Percentiles rank a stretch among this genome's conserved stretches.
These are phyloP conservation scores for Bocquillonia castaneifolia DNA, from an alignment of 441 rosid species.

Conservation along the genomic window DNA sequence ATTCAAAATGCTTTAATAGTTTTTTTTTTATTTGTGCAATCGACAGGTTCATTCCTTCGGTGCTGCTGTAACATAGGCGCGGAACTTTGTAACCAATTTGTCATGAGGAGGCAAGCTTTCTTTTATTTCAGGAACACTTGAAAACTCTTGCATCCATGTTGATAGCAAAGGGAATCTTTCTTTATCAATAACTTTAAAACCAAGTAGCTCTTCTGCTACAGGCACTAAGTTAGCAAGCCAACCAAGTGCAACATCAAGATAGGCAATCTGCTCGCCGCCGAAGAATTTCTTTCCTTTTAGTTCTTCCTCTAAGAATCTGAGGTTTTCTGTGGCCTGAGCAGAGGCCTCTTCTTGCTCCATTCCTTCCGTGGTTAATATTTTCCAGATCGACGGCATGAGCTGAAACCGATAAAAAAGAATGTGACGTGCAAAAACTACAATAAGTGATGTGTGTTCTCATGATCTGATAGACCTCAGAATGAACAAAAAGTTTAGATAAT, in stretches of 20 bases:
- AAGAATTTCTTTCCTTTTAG: slow-evolving; percentile 37
- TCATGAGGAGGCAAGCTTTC: slow-evolving; percentile 42
- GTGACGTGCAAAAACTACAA: too few relatives aligned
- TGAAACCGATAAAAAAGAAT: slow-evolving; percentile 7
- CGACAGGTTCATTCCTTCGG: neutral
- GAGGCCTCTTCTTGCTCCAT: slow-evolving; percentile 34
- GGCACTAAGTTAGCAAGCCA: slow-evolving; percentile 36
- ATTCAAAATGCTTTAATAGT: neutral
- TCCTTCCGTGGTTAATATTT: slow-evolving; percentile 21
- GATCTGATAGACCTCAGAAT: neutral
- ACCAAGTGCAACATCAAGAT: slow-evolving; percentile 37
- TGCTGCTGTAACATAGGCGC: slow-evolving; percentile 13
- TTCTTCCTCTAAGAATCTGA: slow-evolving; percentile 38
- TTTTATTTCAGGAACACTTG: slow-evolving; percentile 25
- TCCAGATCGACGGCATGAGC: slow-evolving; percentile 33
- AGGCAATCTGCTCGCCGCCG: slow-evolving; percentile 36
- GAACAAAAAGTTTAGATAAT: neutral
- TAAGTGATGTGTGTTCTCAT: neutral
- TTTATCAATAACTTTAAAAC: slow-evolving; percentile 25
- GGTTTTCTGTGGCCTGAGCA: slow-evolving; percentile 21
- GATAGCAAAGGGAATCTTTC: slow-evolving; percentile 29
- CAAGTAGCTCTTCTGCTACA: slow-evolving; percentile 32
- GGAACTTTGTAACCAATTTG: slow-evolving; percentile 33
- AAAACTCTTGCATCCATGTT: slow-evolving; percentile 33
- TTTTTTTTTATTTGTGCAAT: neutral